Evolutionary conservation across 2,329 filamentous ascomycete genomes (phyloP), one percentile per base, ranked within the genome.

Genomic region (Nemania bipapillata): DNA sequence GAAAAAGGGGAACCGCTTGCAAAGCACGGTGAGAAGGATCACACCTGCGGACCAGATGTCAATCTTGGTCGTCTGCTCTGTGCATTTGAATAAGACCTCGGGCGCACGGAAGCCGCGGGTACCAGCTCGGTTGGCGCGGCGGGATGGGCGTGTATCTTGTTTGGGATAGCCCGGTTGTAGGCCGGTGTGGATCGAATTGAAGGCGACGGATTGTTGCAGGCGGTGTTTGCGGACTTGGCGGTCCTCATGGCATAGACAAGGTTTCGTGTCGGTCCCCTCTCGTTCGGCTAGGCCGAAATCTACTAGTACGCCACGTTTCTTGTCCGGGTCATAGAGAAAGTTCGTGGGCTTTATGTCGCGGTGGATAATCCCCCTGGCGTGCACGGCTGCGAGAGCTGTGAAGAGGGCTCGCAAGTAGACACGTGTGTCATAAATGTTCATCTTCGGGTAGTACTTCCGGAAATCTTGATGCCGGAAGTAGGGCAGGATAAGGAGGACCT

Each of bases 311-410:
- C 96, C 96, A 63, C 92, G 90, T 74, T 90, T 89, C 50, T 90
- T 89, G 11, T 89, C 83, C 0, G 93, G 92, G 72, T 97, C 93
- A 81, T 98, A 98, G 45, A 98, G 86, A 75, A 98, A 98, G 78
- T 98, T 98, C 24, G 96, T 99, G 5, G 96, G 96, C 78, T 98
- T 98, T 78, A 98, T 97, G 77, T 98, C 94, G 71, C 94, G 90
- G 78, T 99, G 96, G 22, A 99, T 87, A 68, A 99, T 98, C 47
- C 88, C 86, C 76, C 92, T 89, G 5, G 88, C 86, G 79, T 99
- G 96, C 4, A 97, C 94, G 47, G 92, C 91, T 54, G 87, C 86
- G 11, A 99, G 85, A 0, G 94, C 96, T 1, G 90, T 92, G 78
- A 99, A 96, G 4, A 99, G 86, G 52, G 92, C 95, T 37, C 90